Percentiles rank a stretch among this genome's conserved stretches.
These are phyloP conservation scores for Aspergillus tamarii DNA, from an alignment of 2,329 filamentous ascomycete species.

Conservation along the genomic window DNA sequence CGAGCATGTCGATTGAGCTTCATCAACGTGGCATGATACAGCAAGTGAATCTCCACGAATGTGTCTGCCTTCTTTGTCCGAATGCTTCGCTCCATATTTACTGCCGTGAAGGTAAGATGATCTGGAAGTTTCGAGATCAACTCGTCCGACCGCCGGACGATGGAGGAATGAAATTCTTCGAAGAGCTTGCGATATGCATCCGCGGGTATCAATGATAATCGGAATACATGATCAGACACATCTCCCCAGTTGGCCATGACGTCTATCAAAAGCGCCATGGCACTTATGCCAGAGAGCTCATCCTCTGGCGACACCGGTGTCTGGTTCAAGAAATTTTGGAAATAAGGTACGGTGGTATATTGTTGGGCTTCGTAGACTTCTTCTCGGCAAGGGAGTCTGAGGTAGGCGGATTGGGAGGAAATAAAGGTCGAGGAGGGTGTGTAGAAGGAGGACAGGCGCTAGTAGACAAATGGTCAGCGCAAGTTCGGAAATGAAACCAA, in stretches of 20 bases:
- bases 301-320: constrained; percentile 39
- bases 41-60: constrained; percentile 66
- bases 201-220: constrained; percentile 50
- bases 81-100: constrained; percentile 62
- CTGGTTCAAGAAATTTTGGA: constrained; percentile 57
- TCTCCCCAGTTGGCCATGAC: constrained; percentile 69
- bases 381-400: constrained; percentile 66
- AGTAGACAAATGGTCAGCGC: constrained; percentile 20
- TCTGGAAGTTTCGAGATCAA: constrained; percentile 63
- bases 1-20: constrained; percentile 66
- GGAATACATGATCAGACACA: constrained; percentile 63
- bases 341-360: constrained; percentile 62
- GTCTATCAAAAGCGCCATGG: constrained; percentile 65
- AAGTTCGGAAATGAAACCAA: constrained; percentile 20
- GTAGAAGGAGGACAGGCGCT: constrained; percentile 64
- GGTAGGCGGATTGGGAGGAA: constrained; percentile 66
- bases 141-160: constrained; percentile 56
- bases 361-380: constrained; percentile 64
- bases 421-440: constrained; percentile 59
- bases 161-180: constrained; percentile 57
- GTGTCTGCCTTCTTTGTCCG: constrained; percentile 58
- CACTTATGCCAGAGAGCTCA: constrained; percentile 47
- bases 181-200: constrained; percentile 50
- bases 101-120: constrained; percentile 56
- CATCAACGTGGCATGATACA: constrained; percentile 68